phyloP scores from a whole-genome alignment of 2,329 filamentous ascomycete genomes.

The Elsinoe arachidis region DNA sequence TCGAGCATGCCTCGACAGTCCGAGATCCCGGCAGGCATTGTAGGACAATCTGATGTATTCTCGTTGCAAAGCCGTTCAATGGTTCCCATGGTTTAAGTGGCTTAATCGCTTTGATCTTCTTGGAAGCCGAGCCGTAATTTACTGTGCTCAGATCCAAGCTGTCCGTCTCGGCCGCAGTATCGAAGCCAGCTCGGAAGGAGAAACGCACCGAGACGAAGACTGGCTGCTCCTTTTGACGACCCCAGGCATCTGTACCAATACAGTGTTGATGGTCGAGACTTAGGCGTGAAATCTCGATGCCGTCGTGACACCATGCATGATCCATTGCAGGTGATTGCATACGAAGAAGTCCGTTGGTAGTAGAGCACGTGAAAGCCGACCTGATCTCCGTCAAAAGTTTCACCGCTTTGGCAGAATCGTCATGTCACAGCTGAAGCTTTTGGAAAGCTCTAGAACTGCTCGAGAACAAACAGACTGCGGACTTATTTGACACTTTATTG shows the following conservation, averaged over 20 bases:
- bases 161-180: constrained; percentile 50
- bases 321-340: background rate
- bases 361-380: background rate
- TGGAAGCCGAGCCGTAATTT: constrained; percentile 65
- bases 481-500: background rate
- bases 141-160: constrained; percentile 60
- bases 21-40: constrained; percentile 9
- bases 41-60: constrained; percentile 12
- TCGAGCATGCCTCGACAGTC: constrained; percentile 12
- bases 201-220: constrained; percentile 53
- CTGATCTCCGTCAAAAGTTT: background rate
- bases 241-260: constrained; percentile 60
- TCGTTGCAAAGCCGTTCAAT: constrained; percentile 10
- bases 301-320: constrained; percentile 14
- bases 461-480: background rate
- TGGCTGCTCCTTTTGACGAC: constrained; percentile 54
- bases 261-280: constrained; percentile 42
- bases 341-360: background rate
- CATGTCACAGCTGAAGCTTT: background rate
- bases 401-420: constrained; percentile 11
- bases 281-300: constrained; percentile 55
- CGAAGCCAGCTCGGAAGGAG: constrained; percentile 47
- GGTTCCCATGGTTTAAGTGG: constrained; percentile 10
- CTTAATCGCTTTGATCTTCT: constrained; percentile 40
- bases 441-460: constrained; percentile 13